Conservation (phyloP, 768 basidiomycete species). For the Agrocybe praecox region DNA sequence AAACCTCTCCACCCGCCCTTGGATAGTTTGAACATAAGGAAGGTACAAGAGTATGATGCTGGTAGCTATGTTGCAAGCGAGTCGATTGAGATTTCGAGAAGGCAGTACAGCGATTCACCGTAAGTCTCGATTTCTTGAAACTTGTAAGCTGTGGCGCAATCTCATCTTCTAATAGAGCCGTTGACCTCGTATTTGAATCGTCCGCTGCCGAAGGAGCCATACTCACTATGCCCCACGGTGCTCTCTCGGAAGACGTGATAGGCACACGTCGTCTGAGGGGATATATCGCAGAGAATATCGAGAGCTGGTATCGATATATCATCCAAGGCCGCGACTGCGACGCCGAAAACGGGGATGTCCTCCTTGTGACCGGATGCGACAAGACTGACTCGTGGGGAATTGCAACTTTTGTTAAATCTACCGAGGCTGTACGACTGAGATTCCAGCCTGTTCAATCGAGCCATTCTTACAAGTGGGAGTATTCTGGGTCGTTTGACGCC, state of each 20-base stretch:
- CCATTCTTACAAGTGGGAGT: constrained; percentile 5
- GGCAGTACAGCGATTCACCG: not conserved
- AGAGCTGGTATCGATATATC: constrained; percentile 21
- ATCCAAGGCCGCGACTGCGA: constrained; percentile 12
- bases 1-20: not conserved
- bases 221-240: constrained; percentile 19
- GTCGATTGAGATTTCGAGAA: not conserved
- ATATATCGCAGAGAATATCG: constrained; percentile 11
- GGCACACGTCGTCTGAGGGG: constrained; percentile 1
- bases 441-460: constrained; percentile 1
- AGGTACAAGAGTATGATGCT: not conserved
- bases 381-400: constrained; percentile 19
- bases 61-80: constrained; percentile 9
- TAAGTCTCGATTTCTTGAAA: not conserved
- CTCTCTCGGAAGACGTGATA: constrained; percentile 10
- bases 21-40: not conserved
- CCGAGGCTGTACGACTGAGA: not conserved
- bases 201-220: constrained; percentile 18
- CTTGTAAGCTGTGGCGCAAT: not conserved
- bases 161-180: not conserved
- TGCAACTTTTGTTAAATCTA: constrained; percentile 10
- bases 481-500: constrained; percentile 2
- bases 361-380: constrained; percentile 18
- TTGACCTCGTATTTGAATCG: constrained; percentile 11
- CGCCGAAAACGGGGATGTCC: constrained; percentile 19